Evolutionary conservation across 2,329 filamentous ascomycete species (phyloP).

Genomic region (Aureobasidium musti): DNA sequence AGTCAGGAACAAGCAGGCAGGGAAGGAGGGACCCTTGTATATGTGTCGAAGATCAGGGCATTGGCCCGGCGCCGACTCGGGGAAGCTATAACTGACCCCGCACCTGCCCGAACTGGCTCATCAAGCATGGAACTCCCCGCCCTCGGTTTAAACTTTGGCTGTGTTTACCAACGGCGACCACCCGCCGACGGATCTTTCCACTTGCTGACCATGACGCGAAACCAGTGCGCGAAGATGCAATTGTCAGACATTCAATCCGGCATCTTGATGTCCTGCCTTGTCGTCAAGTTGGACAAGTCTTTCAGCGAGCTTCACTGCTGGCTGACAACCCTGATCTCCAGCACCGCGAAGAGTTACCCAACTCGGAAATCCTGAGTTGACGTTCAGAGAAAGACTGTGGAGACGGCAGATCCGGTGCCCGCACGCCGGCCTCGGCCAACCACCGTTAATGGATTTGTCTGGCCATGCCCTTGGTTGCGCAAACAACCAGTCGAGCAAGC

Average conservation of each 20-base stretch:
- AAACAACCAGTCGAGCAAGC: neutral
- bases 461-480: neutral
- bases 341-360: conserved; percentile 1
- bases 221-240: neutral
- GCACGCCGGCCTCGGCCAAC: conserved; percentile 14
- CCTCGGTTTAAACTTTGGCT: conserved; percentile 18
- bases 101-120: conserved; percentile 1
- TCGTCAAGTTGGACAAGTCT: neutral
- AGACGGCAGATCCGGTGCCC: neutral
- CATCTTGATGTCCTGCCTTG: too few species aligned
- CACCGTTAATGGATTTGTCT: conserved; percentile 25
- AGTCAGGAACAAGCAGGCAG: neutral
- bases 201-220: conserved; percentile 13
- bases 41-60: neutral
- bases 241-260: neutral
- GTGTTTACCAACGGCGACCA: neutral
- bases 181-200: conserved; percentile 4
- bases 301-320: neutral
- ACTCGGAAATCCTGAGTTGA: neutral
- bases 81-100: conserved; percentile 8
- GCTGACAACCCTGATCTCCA: neutral
- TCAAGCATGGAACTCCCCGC: conserved; percentile 5
- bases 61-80: conserved; percentile 2
- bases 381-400: neutral
- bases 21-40: neutral